Conservation (phyloP, 805 yeast genomes). For the Lipomyces chichibuensis region DNA sequence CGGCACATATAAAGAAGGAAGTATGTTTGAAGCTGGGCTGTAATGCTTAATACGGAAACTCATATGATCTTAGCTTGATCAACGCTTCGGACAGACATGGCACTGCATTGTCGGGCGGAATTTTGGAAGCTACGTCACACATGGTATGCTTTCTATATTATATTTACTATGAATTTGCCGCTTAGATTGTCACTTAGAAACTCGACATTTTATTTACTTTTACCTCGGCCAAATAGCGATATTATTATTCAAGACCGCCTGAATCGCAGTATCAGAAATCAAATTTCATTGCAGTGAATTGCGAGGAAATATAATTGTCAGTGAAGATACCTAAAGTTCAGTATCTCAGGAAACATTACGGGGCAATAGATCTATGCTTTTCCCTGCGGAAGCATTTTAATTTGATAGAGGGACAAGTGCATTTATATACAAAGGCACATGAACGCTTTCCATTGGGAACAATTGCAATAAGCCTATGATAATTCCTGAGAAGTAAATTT, state of each 20-base stretch:
- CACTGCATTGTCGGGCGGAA: slow-evolving; percentile 64
- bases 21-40: slow-evolving; percentile 26
- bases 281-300: neutral
- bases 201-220: slow-evolving; percentile 59
- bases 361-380: too few relatives aligned
- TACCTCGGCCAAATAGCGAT: slow-evolving; percentile 58
- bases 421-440: neutral
- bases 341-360: neutral
- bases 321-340: neutral
- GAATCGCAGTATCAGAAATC: slow-evolving; percentile 15
- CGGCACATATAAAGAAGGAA: slow-evolving; percentile 60
- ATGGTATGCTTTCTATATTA: slow-evolving; percentile 48
- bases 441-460: neutral
- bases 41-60: neutral
- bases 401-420: neutral
- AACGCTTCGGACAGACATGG: slow-evolving; percentile 61
- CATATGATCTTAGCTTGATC: slow-evolving; percentile 48
- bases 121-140: slow-evolving; percentile 66
- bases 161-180: neutral
- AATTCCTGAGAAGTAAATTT: neutral
- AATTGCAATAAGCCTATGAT: neutral
- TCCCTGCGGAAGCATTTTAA: neutral
- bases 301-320: neutral
- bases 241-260: slow-evolving; percentile 58
- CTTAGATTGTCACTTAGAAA: slow-evolving; percentile 35